phyloP scores from a whole-genome alignment of 1,139 yeast species.

The Torulaspora pretoriensis region DNA sequence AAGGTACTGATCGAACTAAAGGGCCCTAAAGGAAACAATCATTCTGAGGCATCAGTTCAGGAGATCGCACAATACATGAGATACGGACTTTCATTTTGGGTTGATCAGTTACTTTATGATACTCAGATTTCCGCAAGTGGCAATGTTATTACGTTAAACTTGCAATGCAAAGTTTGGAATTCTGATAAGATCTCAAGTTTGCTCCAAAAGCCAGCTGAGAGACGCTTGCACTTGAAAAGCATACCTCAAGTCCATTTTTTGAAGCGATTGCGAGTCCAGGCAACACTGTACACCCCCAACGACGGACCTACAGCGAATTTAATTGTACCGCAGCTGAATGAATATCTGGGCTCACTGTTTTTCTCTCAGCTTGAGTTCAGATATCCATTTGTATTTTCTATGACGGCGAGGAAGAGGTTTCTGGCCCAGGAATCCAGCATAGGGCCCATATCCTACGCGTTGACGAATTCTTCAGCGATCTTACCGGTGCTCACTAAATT shows the following conservation, averaged over 20 bases:
- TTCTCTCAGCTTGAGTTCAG: slow-evolving; percentile 32
- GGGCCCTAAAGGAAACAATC: slow-evolving; percentile 1
- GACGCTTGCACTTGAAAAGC: slow-evolving; percentile 8
- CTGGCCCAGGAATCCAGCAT: slow-evolving; percentile 22
- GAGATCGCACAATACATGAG: background rate
- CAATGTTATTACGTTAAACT: slow-evolving; percentile 2
- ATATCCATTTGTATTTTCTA: slow-evolving; percentile 31
- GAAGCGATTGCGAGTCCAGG: slow-evolving; percentile 8
- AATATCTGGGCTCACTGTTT: slow-evolving; percentile 27
- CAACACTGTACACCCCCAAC: slow-evolving; percentile 6
- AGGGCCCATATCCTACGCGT: slow-evolving; percentile 27
- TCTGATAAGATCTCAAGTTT: slow-evolving; percentile 16
- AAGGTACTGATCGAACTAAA: slow-evolving; percentile 7
- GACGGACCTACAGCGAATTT: background rate
- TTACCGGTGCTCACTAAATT: slow-evolving; percentile 23
- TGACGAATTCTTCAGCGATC: slow-evolving; percentile 22
- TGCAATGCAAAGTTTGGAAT: slow-evolving; percentile 22
- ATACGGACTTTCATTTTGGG: slow-evolving; percentile 16
- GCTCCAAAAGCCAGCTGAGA: slow-evolving; percentile 16
- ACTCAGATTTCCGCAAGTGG: background rate
- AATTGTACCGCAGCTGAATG: slow-evolving; percentile 21
- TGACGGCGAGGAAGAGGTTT: slow-evolving; percentile 21
- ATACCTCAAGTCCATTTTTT: slow-evolving; percentile 9
- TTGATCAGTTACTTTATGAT: slow-evolving; percentile 15
- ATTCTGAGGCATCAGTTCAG: background rate